Conservation (phyloP, 352 stramenopile genomes). For the Globisporangium spinosum region DNA sequence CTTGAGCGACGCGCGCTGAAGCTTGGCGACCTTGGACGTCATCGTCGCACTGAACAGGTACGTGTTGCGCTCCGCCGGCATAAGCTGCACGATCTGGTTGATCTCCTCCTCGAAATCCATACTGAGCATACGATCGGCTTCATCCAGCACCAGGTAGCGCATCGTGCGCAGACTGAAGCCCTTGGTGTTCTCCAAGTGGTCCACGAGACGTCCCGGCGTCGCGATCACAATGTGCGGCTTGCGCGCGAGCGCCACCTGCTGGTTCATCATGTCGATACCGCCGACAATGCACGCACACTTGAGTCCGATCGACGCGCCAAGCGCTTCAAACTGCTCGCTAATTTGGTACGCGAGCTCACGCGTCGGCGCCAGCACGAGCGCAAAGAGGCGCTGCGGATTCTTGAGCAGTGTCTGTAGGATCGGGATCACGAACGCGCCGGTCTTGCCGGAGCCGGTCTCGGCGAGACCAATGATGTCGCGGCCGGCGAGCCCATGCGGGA, state of each 20-base stretch:
- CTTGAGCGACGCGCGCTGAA: constrained; percentile 95
- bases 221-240: constrained; percentile 96
- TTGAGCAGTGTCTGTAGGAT: constrained; percentile 92
- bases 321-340: constrained; percentile 91
- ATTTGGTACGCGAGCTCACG: constrained; percentile 96
- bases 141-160: constrained; percentile 92
- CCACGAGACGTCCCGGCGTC: constrained; percentile 91
- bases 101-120: constrained; percentile 99
- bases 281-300: constrained; percentile 92
- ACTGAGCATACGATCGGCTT: constrained; percentile 94
- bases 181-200: constrained; percentile 96
- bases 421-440: constrained; percentile 92
- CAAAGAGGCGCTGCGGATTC: constrained; percentile 88
- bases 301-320: constrained; percentile 90
- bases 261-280: constrained; percentile 96
- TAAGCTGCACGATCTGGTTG: constrained; percentile 97
- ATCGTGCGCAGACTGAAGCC: constrained; percentile 91
- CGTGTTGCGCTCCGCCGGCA: constrained; percentile 92
- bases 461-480: constrained; percentile 97
- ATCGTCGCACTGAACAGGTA: constrained; percentile 99
- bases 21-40: constrained; percentile 98
- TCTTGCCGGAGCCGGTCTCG: constrained; percentile 95
- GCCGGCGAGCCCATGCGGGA: constrained; percentile 90
- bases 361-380: constrained; percentile 91
- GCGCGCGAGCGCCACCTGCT: constrained; percentile 95